Evolutionary conservation across 371 early-diverging fungal species (phyloP), one percentile per base, ranked within the genome.

Genomic region (Mortierella polycephala): DNA sequence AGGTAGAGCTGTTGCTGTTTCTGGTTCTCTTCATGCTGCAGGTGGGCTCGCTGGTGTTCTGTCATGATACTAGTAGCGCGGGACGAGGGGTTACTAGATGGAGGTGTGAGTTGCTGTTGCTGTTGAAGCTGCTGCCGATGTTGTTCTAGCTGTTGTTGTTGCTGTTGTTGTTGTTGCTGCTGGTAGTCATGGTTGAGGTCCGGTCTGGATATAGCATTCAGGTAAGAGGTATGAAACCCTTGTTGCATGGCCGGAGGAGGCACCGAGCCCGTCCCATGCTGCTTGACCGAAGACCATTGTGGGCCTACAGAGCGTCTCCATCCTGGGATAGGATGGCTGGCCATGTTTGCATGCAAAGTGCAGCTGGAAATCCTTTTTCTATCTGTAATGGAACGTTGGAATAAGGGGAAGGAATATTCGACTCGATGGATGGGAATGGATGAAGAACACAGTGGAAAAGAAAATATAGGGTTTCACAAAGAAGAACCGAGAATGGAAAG

Each of bases 231-330:
- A 55, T 79, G 73, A 46, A 79, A 50, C 8, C 79, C 79, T 18
- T 64, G 76, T 55, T 71, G 79, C 69, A 72, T 72, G 11, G 64
- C 63, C 7, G 65, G 57, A 1, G 75, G 66, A 8, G 64, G 60
- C 16, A 54, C 56, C 49, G 63, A 41, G 30, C 54, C 45, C 13
- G 67, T 16, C 30, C 62, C 61, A 14, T 55, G 68, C 7, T 57
- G 70, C 61, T 67, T 65, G 60, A 79, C 79, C 13, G 79, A 79
- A 53, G 64, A 69, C 79, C 79, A 79, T 30, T 79, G 79, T 7
- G 79, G 59, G 5, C 79, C 79, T n/a, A 79, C 79, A 9, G 79
- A 62, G 40, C 69, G 73, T 62, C 73, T 66, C 67, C 71, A 72
- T 65, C 66, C 65, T 13, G 73, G 53, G 21, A 61, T 57, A 56